These are phyloP conservation scores for Sporisorium reilianum DNA, from an alignment of 1,284 basidiomycete species.

Conservation along the genomic window DNA sequence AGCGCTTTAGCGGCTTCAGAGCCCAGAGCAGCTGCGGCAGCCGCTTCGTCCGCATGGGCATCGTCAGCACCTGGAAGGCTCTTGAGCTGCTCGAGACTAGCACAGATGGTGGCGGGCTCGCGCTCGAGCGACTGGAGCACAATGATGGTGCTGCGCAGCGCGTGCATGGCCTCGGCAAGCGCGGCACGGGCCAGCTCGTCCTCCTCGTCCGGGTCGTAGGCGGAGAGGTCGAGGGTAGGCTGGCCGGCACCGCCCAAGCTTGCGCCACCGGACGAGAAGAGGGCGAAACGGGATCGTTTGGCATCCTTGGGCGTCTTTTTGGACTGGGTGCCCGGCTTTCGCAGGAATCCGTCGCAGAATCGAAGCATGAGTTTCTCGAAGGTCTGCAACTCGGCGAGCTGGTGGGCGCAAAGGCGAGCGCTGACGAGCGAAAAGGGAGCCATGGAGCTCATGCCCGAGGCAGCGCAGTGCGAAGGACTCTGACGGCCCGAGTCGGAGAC, in stretches of 20 bases:
- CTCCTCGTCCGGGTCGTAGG: constrained; percentile 55
- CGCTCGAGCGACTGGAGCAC: constrained; percentile 60
- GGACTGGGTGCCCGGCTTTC: constrained; percentile 41
- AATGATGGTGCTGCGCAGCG: constrained; percentile 58
- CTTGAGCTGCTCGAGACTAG: constrained; percentile 33
- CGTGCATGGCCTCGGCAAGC: constrained; percentile 65
- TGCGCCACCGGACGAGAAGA: constrained; percentile 33
- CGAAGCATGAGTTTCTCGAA: constrained; percentile 65
- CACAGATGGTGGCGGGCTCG: constrained; percentile 54
- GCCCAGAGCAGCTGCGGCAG: constrained; percentile 22
- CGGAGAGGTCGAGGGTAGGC: constrained; percentile 32
- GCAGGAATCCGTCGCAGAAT: constrained; percentile 58
- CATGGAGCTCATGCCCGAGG: constrained; percentile 14
- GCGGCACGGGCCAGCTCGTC: constrained; percentile 66
- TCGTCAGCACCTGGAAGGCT: constrained; percentile 20
- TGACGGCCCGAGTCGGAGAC: constrained; percentile 44
- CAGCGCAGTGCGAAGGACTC: constrained; percentile 31
- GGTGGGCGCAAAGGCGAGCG: constrained; percentile 54
- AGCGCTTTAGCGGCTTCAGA: constrained; percentile 50
- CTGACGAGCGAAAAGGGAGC: constrained; percentile 51
- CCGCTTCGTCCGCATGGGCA: neutral
- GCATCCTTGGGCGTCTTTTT: constrained; percentile 36
- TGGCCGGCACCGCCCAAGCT: constrained; percentile 29
- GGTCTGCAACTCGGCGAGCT: constrained; percentile 60
- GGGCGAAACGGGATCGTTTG: constrained; percentile 44